Evolutionary conservation across 2,329 filamentous ascomycete genomes (phyloP).

Genomic region (Nigrospora sphaerica): DNA sequence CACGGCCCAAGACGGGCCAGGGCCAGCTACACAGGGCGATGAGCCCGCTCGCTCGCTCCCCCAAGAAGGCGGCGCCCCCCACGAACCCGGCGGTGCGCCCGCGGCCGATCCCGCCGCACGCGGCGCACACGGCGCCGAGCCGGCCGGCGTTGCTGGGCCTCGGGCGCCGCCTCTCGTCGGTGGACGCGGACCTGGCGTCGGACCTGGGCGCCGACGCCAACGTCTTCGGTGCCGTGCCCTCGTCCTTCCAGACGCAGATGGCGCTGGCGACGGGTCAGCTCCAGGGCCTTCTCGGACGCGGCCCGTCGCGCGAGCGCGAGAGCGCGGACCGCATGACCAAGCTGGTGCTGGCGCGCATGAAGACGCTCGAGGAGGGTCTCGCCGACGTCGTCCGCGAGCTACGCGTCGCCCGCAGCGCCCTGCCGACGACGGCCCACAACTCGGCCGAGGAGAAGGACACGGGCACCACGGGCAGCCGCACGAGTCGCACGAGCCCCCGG

Average conservation of each 20-base stretch:
- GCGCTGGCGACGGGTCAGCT: conserved; percentile 61
- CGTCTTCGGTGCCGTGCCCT: conserved; percentile 57
- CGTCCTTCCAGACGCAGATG: conserved; percentile 78
- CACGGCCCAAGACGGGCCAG: conserved; percentile 25
- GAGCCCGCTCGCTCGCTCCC: conserved; percentile 31
- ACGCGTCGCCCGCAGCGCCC: conserved; percentile 48
- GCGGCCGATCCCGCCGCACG: conserved; percentile 50
- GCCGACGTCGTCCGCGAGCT: conserved; percentile 80
- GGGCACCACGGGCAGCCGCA: no score
- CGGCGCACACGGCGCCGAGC: conserved; percentile 49
- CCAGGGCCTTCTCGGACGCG: conserved; percentile 31
- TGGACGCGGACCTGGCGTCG: conserved; percentile 68
- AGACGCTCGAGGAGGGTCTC: conserved; percentile 86
- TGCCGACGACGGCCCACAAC: conserved; percentile 41
- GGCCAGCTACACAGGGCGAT: conserved; percentile 11
- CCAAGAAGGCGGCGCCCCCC: conserved; percentile 29
- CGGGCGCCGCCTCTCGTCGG: conserved; percentile 48
- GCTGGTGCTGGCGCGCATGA: conserved; percentile 83
- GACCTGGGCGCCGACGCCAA: conserved; percentile 59
- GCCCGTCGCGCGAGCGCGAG: conserved; percentile 21
- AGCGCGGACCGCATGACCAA: conserved; percentile 66
- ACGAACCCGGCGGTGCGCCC: conserved; percentile 27
- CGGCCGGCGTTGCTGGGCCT: conserved; percentile 40
- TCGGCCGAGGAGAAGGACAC: conserved; percentile 34
- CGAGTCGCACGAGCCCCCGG: no score